These are phyloP conservation scores for Casaregolazyma lundiana DNA, from an alignment of 1,139 yeast species.

Conservation along the genomic window DNA sequence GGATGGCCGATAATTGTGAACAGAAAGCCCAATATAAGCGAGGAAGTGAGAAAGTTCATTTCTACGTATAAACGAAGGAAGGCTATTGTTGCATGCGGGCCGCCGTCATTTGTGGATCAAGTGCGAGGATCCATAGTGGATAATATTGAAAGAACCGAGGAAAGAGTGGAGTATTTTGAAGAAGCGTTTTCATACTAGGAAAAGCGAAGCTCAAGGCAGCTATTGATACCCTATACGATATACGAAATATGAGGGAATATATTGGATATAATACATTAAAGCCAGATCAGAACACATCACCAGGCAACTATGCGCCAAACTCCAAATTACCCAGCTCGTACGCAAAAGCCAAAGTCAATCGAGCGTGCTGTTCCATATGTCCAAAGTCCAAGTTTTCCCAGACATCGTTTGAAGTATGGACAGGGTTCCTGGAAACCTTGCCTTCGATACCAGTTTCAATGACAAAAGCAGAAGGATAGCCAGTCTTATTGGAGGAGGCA, in stretches of 20 bases:
- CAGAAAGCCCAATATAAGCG: constrained; percentile 42
- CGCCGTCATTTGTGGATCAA: constrained; percentile 38
- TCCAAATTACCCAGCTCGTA: constrained; percentile 50
- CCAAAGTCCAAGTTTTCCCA: constrained; percentile 69
- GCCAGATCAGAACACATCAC: too few relatives aligned
- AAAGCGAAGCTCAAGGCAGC: too few relatives aligned
- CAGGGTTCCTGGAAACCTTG: constrained; percentile 45
- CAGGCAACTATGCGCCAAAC: too few relatives aligned
- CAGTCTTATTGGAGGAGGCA: constrained; percentile 75
- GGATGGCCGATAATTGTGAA: too few relatives aligned
- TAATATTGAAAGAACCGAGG: constrained; percentile 23
- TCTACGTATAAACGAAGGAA: constrained; percentile 32
- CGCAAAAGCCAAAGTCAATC: constrained; percentile 64
- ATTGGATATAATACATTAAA: too few relatives aligned
- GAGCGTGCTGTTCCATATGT: constrained; percentile 76
- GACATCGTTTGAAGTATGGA: constrained; percentile 78
- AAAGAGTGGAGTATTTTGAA: constrained; percentile 35
- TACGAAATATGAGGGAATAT: too few relatives aligned
- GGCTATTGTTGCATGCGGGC: constrained; percentile 43
- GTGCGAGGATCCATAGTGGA: constrained; percentile 33
- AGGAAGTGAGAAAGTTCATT: constrained; percentile 37
- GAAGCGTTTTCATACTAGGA: constrained; percentile 35
- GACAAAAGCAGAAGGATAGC: constrained; percentile 78
- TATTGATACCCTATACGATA: too few relatives aligned
- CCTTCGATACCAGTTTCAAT: constrained; percentile 67